phyloP scores from a whole-genome alignment of 2,329 filamentous ascomycete genomes.

The Rutstroemia sp. region DNA sequence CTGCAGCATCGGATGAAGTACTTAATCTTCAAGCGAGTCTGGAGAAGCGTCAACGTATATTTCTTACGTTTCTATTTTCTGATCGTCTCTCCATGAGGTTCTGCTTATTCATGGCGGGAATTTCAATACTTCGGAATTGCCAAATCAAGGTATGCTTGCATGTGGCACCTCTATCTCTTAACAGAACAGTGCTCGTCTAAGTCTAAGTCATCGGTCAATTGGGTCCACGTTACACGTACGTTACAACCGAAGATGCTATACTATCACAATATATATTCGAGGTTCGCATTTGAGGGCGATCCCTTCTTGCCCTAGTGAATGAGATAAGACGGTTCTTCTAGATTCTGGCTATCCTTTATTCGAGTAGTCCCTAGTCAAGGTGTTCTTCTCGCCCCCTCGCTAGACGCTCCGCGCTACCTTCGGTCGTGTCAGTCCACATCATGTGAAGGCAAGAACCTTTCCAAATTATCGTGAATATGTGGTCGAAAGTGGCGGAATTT shows the following conservation, averaged over 20 bases:
- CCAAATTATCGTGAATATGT: constrained; percentile 9
- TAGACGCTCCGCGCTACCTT: not conserved
- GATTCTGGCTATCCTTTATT: not conserved
- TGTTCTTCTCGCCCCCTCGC: not conserved
- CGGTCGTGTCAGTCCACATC: constrained; percentile 5
- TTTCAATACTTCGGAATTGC: constrained; percentile 10
- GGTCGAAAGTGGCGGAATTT: constrained; percentile 5
- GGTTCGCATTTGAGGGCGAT: not conserved
- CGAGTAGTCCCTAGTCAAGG: not conserved
- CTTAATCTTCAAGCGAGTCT: constrained; percentile 3
- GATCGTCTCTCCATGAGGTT: not conserved
- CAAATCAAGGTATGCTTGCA: not conserved
- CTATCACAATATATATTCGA: not conserved
- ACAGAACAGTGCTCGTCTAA: not conserved
- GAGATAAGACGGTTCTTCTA: constrained; percentile 5
- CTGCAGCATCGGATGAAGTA: constrained; percentile 10
- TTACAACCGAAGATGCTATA: too few species aligned
- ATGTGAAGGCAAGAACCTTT: constrained; percentile 8
- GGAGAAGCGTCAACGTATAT: constrained; percentile 3
- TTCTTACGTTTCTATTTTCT: constrained; percentile 1
- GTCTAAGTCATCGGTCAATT: not conserved
- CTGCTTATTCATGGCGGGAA: constrained; percentile 1
- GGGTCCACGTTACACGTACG: not conserved
- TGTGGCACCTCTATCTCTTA: constrained; percentile 1
- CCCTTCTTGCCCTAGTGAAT: not conserved